phyloP scores from a whole-genome alignment of 2,329 filamentous ascomycete genomes.

The Fusarium miscanthi region DNA sequence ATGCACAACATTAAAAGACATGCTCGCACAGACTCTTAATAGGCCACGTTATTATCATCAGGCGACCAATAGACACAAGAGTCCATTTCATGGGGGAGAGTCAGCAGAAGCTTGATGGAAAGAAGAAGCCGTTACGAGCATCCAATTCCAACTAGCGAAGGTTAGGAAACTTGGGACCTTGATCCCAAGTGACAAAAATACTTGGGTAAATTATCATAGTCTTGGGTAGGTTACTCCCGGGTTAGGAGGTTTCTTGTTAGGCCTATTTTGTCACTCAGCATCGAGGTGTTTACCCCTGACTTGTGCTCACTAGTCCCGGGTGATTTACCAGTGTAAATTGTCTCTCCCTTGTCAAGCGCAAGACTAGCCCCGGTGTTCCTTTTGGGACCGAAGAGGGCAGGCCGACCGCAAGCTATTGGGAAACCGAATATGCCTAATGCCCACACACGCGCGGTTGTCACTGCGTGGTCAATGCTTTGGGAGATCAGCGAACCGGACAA shows the following conservation, averaged over 20 bases:
- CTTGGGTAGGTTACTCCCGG: fast-evolving
- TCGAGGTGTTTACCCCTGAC: slow-evolving; percentile 31
- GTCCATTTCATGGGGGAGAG: slow-evolving; percentile 5
- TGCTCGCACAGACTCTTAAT: slow-evolving; percentile 36
- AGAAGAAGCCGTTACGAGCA: slow-evolving; percentile 18
- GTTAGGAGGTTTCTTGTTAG: fast-evolving
- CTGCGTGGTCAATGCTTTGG: slow-evolving; percentile 30
- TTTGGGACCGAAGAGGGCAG: slow-evolving; percentile 26
- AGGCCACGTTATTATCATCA: slow-evolving; percentile 18
- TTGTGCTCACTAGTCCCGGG: slow-evolving; percentile 25
- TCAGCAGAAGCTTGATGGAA: slow-evolving; percentile 34
- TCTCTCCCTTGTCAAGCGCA: slow-evolving; percentile 14
- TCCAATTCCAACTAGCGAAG: neutral
- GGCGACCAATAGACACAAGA: slow-evolving; percentile 1
- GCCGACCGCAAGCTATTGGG: slow-evolving; percentile 36
- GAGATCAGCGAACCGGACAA: slow-evolving; percentile 32
- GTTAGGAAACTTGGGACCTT: neutral
- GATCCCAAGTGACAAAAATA: neutral
- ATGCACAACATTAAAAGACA: slow-evolving; percentile 38
- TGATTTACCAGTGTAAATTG: slow-evolving; percentile 35
- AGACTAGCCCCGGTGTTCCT: slow-evolving; percentile 13
- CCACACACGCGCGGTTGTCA: slow-evolving; percentile 21
- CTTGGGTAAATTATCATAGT: fast-evolving
- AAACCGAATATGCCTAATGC: slow-evolving; percentile 11
- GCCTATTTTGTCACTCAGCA: neutral